Conservation (phyloP, 2,329 filamentous ascomycete species). For the Aspergillus melleus region DNA sequence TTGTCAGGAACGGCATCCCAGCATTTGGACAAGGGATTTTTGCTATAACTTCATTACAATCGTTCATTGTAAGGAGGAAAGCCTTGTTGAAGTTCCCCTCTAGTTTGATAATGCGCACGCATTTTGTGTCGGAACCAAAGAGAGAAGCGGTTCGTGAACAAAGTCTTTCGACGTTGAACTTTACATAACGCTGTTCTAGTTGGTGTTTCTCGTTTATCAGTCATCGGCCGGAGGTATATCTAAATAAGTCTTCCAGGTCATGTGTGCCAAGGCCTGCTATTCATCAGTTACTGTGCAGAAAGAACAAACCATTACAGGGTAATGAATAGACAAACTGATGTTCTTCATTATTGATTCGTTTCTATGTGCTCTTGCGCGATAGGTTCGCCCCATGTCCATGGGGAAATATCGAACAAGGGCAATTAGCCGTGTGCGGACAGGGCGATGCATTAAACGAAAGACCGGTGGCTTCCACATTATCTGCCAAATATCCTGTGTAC, state of each 20-base stretch:
- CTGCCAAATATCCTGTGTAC: not conserved
- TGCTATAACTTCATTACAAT: conserved; percentile 25
- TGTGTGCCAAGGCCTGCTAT: not conserved
- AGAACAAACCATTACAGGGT: not conserved
- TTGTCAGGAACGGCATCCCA: conserved; percentile 23
- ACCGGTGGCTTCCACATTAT: not conserved
- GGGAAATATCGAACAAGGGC: not conserved
- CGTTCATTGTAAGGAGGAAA: conserved; percentile 22
- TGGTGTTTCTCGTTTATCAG: not conserved
- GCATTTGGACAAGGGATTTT: conserved; percentile 28
- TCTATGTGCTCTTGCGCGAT: not conserved
- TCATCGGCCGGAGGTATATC: not conserved
- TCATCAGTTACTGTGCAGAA: not conserved
- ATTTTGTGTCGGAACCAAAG: not conserved
- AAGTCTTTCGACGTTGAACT: not conserved
- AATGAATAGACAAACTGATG: not conserved
- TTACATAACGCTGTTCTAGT: not conserved
- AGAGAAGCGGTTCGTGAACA: not conserved
- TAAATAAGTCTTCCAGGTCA: not conserved
- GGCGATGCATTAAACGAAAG: not conserved
- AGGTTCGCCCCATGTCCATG: not conserved
- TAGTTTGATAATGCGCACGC: not conserved
- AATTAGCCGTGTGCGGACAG: not conserved
- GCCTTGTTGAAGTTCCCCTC: conserved; percentile 20
- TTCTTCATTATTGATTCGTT: not conserved